Evolutionary conservation across 306 rosid species (phyloP), one percentile per base, ranked within the genome.

Genomic region (Astragalus glycyphyllos): DNA sequence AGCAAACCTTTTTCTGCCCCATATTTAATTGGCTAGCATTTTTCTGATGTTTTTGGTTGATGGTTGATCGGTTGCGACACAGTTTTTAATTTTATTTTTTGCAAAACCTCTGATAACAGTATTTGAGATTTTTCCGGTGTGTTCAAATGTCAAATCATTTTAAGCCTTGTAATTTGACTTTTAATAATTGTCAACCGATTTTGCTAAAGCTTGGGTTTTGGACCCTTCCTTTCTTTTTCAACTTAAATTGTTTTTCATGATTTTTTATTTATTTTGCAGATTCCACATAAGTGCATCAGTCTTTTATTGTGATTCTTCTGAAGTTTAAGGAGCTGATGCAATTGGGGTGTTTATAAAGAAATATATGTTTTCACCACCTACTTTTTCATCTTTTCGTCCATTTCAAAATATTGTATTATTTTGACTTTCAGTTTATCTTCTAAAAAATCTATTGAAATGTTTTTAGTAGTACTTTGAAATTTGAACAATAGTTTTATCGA

Each of bases 311-410:
- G 97, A 93, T 86, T 90, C 97, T 86, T 93, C 96, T 90, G 89
- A 88, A 83, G 98, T 90, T 88, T 90, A 89, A 81, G 98, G 97
- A 90, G 96, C 94, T 85, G 97, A 85, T 93, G 96, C 84, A 76
- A 84, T 75, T 84, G 88, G 84, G 76, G 84, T 81, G 63, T 84
- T 84, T 81, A 71, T 72, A 72, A 79, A 68, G 86, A 85, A 82
- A 79, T 75, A 72, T 76, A 77, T 49, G 73, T 85, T 90, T 90
- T 86, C 58, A 20, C 67, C 14, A 13, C 54, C 37, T 11, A 32
- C 79, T 58, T 78, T 81, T 65, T 38, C 75, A 44, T 50, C 65
- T 61, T 71, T 63, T 37, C 65, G 79, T 65, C 57, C 37, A 70
- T 75, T 85, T 75, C 57, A 82, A 88, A 88, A 75, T 80, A 20